Percentiles rank a stretch among this genome's conserved stretches.
Evolutionary conservation across 176 grass and related monocot species (phyloP).

Genomic region (Saccharum spontaneum): DNA sequence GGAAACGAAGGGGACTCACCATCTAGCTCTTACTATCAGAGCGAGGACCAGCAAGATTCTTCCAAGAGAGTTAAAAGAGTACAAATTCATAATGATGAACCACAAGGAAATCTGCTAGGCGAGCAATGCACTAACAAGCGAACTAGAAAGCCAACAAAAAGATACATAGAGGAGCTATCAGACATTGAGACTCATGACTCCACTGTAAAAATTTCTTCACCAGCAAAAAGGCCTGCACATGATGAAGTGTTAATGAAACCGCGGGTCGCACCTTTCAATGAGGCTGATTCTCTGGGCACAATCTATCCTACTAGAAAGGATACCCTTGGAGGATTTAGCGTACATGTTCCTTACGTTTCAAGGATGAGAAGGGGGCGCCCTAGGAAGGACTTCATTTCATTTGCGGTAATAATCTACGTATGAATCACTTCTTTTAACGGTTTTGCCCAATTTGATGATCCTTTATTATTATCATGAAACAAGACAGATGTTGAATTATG

Average conservation of each 20-base stretch:
- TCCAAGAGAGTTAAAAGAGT: conserved; percentile 52
- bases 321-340: conserved; percentile 74
- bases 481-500: neutral
- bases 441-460: neutral
- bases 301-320: conserved; percentile 67
- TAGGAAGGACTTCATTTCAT: conserved; percentile 65
- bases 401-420: conserved; percentile 68
- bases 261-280: conserved; percentile 30
- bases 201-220: conserved; percentile 50
- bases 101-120: conserved; percentile 36
- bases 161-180: conserved; percentile 94
- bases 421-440: conserved; percentile 7
- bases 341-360: conserved; percentile 80
- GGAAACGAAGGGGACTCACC: conserved; percentile 41
- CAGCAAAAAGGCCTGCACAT: conserved; percentile 37
- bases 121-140: conserved; percentile 60
- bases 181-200: conserved; percentile 56
- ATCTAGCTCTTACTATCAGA: conserved; percentile 45
- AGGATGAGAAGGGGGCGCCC: conserved; percentile 86
- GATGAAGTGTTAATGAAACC: conserved; percentile 48
- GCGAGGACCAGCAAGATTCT: conserved; percentile 53
- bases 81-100: conserved; percentile 35
- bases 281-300: conserved; percentile 34
- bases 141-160: conserved; percentile 91
- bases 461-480: conserved; percentile 4